Evolutionary conservation across 768 basidiomycete genomes (phyloP), one percentile per base, ranked within the genome.

Genomic region (Strobilomyces confusus): DNA sequence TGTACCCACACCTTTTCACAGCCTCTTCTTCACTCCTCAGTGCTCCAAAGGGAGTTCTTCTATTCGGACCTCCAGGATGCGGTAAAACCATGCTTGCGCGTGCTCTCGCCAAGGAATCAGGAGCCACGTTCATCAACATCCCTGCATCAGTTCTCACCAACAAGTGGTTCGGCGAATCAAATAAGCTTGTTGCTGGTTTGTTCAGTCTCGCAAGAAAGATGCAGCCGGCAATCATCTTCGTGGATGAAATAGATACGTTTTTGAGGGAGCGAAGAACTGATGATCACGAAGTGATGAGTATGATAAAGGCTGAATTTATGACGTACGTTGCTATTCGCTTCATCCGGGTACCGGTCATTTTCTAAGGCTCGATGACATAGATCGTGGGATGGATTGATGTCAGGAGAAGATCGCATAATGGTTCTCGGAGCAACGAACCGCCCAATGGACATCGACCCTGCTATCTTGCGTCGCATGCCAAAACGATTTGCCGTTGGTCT

Each of bases 11-110:
- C 53, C 80, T 98, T 52, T 98, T 98, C 77, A 77, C 80, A 14
- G 78, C 86, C 17, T 82, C 89, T 0, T 90, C 93, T 0, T 79
- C 86, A 14, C 81, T 98, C 20, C 81, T 97, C 55, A 82, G 84
- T 6, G 92, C 97, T 5, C 97, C 97, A 0, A 98, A 98, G 68
- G 97, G 97, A 13, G 95, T 98, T 9, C 79, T 98, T 17, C 80
- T 99, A 19, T 95, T 91, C 62, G 97, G 97, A 0, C 97, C 95
- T 38, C 97, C 97, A 1, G 95, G 97, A 7, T 99, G 97, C 59
- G 97, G 97, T 23, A 99, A 99, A 76, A 98, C 97, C 1, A 95
- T 99, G 93, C 80, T 99, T n/a, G 97, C 97, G 1, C 95, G 95
- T 68, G 95, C 95, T 2, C 80, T 99, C 9, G 97, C 97, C 13